Base-by-base conservation (phyloP, 371 early-diverging fungal genomes). In the Mucor piriformis region DNA sequence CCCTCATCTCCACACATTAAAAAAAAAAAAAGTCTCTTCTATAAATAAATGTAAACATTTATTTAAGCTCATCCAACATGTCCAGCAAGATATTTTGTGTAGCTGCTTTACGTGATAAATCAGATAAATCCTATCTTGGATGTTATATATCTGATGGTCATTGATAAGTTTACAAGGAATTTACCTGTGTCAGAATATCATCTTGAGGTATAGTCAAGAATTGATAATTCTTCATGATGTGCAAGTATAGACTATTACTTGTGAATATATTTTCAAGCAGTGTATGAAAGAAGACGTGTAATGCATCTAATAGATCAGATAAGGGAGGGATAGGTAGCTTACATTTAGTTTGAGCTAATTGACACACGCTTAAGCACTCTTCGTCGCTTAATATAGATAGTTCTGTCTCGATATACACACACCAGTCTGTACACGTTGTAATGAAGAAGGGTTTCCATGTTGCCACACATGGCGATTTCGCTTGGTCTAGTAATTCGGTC, bases 361-460 rank as follows among this genome's bases (percentile, higher is more conserved):
- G 33, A 8, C 23, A 60, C 16, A 53, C 20, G 3, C 33, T 13
- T 37, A 54, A 50, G 4, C 49, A 27, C 21, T 66, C 60, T 15
- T 58, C 33, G 12, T 57, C 29, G 1, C 32, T 23, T 6, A 69
- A 24, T 15, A 53, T 50, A 21, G 59, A 13, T 18, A 72, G 29
- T 53, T 77, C 78, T 11, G 73, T 58, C 57, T 77, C 78, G 21
- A 77, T 59, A 16, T 24, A 69, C 29, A 77, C 16, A 46, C 75
- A 72, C 67, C 69, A 63, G 51, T 70, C 59, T 0, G 48, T 58
- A 16, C 66, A 70, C 18, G 56, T 44, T 32, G 61, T 55, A 37
- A 77, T 59, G 33, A 72, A 68, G 3, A 42, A 48, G 2, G 62
- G 46, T 11, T 54, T 48, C 77, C 77, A 77, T 5, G 23, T 56